phyloP scores from a whole-genome alignment of 129 eudicot genomes.

The Lactuca sativa region DNA sequence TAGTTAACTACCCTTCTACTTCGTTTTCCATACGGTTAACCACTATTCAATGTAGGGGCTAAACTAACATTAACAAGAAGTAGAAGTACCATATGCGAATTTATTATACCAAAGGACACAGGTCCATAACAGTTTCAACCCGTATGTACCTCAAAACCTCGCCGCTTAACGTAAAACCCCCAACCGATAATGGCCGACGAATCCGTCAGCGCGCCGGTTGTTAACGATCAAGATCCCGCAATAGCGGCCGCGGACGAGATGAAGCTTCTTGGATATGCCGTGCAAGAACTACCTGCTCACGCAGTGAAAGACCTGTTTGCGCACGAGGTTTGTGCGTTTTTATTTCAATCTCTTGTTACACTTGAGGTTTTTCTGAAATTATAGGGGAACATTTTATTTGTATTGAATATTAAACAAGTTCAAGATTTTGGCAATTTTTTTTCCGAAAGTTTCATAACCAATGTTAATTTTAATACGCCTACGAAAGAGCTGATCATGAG shows the following conservation, averaged over 20 bases:
- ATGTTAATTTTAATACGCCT: not conserved
- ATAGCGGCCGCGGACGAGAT: constrained; percentile 33
- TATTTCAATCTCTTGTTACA: not conserved
- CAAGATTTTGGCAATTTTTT: no score
- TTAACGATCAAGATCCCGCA: constrained; percentile 19
- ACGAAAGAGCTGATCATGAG: constrained; percentile 52
- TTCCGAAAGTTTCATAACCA: not conserved
- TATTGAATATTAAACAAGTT: not conserved
- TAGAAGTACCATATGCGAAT: constrained; percentile 2
- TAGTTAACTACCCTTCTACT: no score
- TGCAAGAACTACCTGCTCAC: constrained; percentile 44
- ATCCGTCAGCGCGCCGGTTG: constrained; percentile 12
- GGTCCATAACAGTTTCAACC: constrained; percentile 12
- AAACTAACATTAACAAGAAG: not conserved
- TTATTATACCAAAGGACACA: not conserved
- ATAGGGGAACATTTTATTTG: not conserved
- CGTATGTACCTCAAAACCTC: constrained; percentile 17
- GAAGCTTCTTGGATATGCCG: constrained; percentile 49
- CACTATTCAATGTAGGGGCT: not conserved
- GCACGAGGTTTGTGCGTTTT: constrained; percentile 40
- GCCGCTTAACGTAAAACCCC: constrained; percentile 24
- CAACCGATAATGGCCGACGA: constrained; percentile 23
- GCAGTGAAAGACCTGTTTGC: constrained; percentile 56
- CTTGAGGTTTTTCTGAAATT: not conserved
- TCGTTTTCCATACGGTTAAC: not conserved